Evolutionary conservation across 2,329 filamentous ascomycete species (phyloP).

Genomic region (Fusarium secorum): DNA sequence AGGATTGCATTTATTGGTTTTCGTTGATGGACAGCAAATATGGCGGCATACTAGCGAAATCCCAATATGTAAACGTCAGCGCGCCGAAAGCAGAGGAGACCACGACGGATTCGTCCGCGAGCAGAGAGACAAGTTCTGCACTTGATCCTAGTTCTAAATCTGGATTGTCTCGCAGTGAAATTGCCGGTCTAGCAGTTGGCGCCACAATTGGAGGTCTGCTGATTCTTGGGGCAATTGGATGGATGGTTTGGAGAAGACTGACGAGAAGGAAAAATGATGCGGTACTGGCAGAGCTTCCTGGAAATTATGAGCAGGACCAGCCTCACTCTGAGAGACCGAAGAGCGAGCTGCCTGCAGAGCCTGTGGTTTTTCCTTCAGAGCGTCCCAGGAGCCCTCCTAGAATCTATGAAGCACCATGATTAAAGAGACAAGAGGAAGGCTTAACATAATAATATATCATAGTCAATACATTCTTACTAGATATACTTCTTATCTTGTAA

Average conservation of each 20-base stretch:
- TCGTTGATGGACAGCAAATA: neutral
- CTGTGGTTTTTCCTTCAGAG: neutral
- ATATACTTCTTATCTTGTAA: neutral
- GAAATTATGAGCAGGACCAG: neutral
- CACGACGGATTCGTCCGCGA: neutral
- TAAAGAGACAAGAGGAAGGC: neutral
- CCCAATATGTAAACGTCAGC: constrained; percentile 1
- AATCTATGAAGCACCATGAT: neutral
- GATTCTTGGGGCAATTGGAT: neutral
- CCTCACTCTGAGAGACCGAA: neutral
- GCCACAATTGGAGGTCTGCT: neutral
- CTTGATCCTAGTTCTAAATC: neutral
- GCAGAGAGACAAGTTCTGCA: neutral
- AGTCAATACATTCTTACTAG: neutral
- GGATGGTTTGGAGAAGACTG: neutral
- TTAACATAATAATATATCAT: neutral
- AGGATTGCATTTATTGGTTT: constrained; percentile 3
- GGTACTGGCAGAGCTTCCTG: neutral
- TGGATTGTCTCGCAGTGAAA: neutral
- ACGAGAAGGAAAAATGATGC: neutral
- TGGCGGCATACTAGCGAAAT: neutral
- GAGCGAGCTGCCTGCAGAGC: constrained; percentile 1
- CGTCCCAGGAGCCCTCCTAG: neutral
- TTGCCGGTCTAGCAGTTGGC: neutral
- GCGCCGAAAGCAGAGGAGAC: neutral